These are phyloP conservation scores for Sugiyamaella marilandica DNA, from an alignment of 805 yeast species.

Conservation along the genomic window DNA sequence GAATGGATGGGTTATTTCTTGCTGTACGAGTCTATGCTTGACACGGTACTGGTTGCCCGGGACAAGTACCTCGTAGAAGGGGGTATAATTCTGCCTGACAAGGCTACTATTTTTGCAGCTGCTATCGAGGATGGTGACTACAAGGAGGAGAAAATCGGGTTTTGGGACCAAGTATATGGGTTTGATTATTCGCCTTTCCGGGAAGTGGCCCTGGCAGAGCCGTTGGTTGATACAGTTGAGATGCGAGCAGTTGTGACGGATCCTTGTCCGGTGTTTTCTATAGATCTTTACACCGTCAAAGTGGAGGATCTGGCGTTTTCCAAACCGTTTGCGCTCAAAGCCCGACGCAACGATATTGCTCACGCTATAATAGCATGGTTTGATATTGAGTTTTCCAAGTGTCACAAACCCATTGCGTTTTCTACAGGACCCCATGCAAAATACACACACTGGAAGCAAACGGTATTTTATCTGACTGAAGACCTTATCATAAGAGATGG, in stretches of 20 bases:
- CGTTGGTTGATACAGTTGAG: constrained; percentile 93
- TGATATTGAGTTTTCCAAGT: constrained; percentile 76
- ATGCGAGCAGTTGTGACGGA: constrained; percentile 71
- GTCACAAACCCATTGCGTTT: constrained; percentile 53
- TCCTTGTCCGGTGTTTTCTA: constrained; percentile 62
- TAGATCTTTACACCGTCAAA: constrained; percentile 86
- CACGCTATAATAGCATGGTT: constrained; percentile 95
- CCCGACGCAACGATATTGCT: constrained; percentile 71
- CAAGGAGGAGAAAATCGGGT: constrained; percentile 84
- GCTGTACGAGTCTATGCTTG: constrained; percentile 95
- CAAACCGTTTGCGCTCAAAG: constrained; percentile 62
- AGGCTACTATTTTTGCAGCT: constrained; percentile 83
- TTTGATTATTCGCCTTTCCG: constrained; percentile 92
- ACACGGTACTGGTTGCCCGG: constrained; percentile 90
- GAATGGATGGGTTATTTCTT: constrained; percentile 99
- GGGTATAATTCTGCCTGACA: constrained; percentile 93
- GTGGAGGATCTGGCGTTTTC: constrained; percentile 77
- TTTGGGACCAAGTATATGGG: constrained; percentile 97
- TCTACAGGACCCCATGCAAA: constrained; percentile 92
- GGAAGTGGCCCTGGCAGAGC: constrained; percentile 83
- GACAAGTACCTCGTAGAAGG: constrained; percentile 74
- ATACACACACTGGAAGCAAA: constrained; percentile 99
- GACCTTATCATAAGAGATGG: constrained; percentile 73
- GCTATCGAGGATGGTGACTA: constrained; percentile 91
- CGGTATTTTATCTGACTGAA: constrained; percentile 84